Percentiles rank a stretch among this genome's conserved stretches.
phyloP scores from a whole-genome alignment of 2,329 filamentous ascomycete species.

The Falciphora oryzae region DNA sequence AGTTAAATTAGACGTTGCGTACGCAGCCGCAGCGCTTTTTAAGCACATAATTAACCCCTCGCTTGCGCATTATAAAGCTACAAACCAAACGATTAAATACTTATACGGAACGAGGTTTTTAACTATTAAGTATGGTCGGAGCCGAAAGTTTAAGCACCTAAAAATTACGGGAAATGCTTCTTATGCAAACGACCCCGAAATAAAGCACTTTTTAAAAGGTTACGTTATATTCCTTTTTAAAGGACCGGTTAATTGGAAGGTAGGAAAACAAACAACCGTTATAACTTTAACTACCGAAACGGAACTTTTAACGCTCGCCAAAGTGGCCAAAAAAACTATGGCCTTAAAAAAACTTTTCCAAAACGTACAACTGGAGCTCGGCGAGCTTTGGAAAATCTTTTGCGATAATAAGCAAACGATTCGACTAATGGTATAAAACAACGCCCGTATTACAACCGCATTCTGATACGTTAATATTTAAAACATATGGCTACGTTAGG shows the following conservation, averaged over 20 bases:
- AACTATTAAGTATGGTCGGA: not conserved
- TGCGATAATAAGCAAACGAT: not conserved
- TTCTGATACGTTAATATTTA: no score
- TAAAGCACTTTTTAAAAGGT: not conserved
- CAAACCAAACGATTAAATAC: not conserved
- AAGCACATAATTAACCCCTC: not conserved
- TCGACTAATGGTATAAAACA: not conserved
- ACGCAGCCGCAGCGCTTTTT: not conserved
- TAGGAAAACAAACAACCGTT: constrained; percentile 10
- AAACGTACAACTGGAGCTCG: not conserved
- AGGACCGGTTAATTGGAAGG: constrained; percentile 8
- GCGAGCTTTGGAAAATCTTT: not conserved
- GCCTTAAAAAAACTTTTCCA: not conserved
- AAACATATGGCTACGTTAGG: no score
- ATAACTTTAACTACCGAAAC: constrained; percentile 11
- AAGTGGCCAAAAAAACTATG: not conserved
- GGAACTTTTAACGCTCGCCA: constrained; percentile 4
- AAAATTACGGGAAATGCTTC: no score
- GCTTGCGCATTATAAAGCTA: not conserved
- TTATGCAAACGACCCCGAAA: not conserved
- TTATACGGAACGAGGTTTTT: not conserved
- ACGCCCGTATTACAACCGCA: no score
- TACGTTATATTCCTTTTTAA: constrained; percentile 4
- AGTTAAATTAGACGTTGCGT: no score
- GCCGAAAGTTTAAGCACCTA: not conserved